Conservation (phyloP, 2,329 filamentous ascomycete genomes). For the Cladophialophora bantiana region DNA sequence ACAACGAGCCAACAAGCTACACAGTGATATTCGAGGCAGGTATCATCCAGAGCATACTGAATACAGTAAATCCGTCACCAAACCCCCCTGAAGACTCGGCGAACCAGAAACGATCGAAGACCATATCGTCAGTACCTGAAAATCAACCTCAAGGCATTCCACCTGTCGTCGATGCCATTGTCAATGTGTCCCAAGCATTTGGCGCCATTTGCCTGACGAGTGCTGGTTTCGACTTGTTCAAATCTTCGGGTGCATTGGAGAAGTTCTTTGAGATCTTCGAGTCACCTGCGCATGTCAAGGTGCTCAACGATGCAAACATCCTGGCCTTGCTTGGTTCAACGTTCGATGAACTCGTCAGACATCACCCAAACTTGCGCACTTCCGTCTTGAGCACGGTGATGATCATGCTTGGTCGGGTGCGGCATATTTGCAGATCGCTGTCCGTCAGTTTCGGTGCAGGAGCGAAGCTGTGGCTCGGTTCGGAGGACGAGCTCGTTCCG, state of each 20-base stretch:
- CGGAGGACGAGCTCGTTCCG: conserved; percentile 60
- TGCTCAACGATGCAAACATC: conserved; percentile 78
- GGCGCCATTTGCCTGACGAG: conserved; percentile 94
- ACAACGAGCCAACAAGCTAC: conserved; percentile 98
- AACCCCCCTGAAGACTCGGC: conserved; percentile 48
- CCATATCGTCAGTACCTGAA: conserved; percentile 44
- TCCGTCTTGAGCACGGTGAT: conserved; percentile 85
- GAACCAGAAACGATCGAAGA: conserved; percentile 46
- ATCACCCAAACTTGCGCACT: conserved; percentile 83
- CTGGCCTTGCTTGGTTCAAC: conserved; percentile 77
- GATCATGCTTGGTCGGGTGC: conserved; percentile 85
- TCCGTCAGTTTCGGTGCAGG: conserved; percentile 75
- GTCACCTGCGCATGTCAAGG: conserved; percentile 84
- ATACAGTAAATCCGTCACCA: conserved; percentile 64
- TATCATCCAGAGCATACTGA: conserved; percentile 83
- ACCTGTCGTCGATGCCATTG: conserved; percentile 86
- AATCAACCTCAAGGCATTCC: conserved; percentile 74
- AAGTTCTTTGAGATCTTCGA: conserved; percentile 97
- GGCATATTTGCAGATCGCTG: conserved; percentile 73
- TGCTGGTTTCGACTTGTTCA: conserved; percentile 84
- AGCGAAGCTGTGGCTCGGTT: conserved; percentile 74
- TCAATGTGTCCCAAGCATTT: conserved; percentile 83
- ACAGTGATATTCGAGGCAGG: conserved; percentile 93
- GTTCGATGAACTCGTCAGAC: conserved; percentile 93
- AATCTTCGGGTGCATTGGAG: conserved; percentile 79